Evolutionary conservation across 2,329 filamentous ascomycete species (phyloP).

Genomic region (Diplodia corticola): DNA sequence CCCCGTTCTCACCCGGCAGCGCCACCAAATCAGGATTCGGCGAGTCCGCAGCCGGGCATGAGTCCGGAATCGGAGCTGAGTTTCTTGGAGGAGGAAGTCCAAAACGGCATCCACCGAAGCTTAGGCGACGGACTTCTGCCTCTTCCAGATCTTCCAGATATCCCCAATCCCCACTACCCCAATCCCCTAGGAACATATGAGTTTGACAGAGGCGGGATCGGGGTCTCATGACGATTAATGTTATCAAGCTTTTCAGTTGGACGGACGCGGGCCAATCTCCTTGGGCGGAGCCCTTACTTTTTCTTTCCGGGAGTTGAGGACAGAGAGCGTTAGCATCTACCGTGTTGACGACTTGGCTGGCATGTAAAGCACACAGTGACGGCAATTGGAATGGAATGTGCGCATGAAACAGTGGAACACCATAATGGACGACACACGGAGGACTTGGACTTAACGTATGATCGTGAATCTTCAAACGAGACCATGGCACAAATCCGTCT

Average conservation of each 20-base stretch:
- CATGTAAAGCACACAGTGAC: not conserved
- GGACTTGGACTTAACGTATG: not conserved
- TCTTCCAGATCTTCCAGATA: constrained; percentile 7
- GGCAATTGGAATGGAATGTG: not conserved
- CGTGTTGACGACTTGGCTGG: not conserved
- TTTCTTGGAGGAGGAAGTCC: constrained; percentile 22
- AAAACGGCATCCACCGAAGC: constrained; percentile 24
- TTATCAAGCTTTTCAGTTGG: not conserved
- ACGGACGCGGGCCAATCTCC: not conserved
- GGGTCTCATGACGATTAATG: constrained; percentile 5
- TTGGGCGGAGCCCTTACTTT: not conserved
- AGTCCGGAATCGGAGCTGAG: constrained; percentile 10
- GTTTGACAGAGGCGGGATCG: constrained; percentile 3
- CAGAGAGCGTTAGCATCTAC: not conserved
- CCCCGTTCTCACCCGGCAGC: constrained; percentile 5
- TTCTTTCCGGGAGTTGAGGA: not conserved
- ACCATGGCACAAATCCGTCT: too few relatives aligned
- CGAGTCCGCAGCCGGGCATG: constrained; percentile 8
- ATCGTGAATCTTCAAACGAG: not conserved
- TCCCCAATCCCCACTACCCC: constrained; percentile 14
- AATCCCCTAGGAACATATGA: constrained; percentile 19
- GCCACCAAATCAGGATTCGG: not conserved
- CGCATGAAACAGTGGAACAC: not conserved
- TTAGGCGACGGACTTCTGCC: constrained; percentile 20
- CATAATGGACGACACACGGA: not conserved